Base-by-base conservation (phyloP, 192 early-diverging fungal species). In the Piromyces finnis region DNA sequence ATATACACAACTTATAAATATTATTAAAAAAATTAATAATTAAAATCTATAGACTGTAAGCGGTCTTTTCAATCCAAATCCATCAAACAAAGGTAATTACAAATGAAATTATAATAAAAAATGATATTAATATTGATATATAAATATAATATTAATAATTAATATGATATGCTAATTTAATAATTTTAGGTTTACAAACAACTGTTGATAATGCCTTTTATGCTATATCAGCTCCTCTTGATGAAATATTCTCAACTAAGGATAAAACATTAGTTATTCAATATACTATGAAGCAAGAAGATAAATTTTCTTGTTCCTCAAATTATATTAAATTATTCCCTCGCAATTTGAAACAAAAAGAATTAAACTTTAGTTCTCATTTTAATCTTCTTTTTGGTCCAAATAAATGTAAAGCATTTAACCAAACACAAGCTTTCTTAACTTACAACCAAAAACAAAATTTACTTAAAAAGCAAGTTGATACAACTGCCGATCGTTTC, bases 281-380 rank as follows among this genome's bases (percentile, higher is more conserved):
- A 87, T 97, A 92, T 84, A 91, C 93, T 32, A 93, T 94, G 80
- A 97, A 96, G 89, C 94, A 94, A 84, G 96, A 98, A 86, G 90
- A 93, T 78, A 86, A 68, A 68, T 26, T 68, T 22, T 94, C 95
- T 83, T 98, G 96, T 84, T 94, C 94, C 77, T 95, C 95, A 81
- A 93, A 93, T 30, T 96, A 96, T 83, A 84, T 96, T 77, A 96
- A 96, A 91, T 88, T 98, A 80, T 85, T 96, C 79, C 93, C 95
- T 35, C 87, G 89, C 18, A 87, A 87, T 28, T 89, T 94, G 41
- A 93, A 97, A 80, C 88, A 92, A 32, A 84, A 85, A 59, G 88
- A 86, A 81, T 96, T 96, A 83, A 88, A 93, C 81, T 94, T 94
- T 82, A 94, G 95, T 77, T 93, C 93, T 27, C 87, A 68, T 17